phyloP scores from a whole-genome alignment of 331 rosid species.

The Arachis monticola region DNA sequence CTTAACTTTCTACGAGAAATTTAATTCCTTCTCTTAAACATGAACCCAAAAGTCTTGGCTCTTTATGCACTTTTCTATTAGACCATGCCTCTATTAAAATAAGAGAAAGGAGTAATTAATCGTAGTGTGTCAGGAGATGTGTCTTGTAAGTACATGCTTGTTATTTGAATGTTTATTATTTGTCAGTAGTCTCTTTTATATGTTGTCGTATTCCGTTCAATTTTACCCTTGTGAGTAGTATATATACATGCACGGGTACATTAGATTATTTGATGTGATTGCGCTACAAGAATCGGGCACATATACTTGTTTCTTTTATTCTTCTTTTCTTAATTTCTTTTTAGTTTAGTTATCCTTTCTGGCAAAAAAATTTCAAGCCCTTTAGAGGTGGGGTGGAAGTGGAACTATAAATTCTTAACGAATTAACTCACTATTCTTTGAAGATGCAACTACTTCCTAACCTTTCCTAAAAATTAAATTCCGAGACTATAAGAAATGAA shows the following conservation, averaged over 20 bases:
- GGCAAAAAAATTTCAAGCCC: too few species aligned
- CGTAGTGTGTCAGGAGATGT: not conserved
- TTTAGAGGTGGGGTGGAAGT: too few species aligned
- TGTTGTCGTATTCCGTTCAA: not conserved
- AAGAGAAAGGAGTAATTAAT: not conserved
- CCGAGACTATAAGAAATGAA: too few species aligned
- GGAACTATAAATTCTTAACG: too few species aligned
- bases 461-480: too few species aligned
- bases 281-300: not conserved
- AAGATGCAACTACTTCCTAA: too few species aligned
- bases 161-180: not conserved
- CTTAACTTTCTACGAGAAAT: not conserved
- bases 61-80: conserved; percentile 34
- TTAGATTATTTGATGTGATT: not conserved
- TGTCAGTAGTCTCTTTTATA: not conserved
- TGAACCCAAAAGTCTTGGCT: conserved; percentile 47
- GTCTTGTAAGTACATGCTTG: not conserved
- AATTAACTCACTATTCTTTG: too few species aligned
- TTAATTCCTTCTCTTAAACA: conserved; percentile 38
- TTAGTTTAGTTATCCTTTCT: too few species aligned
- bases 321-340: too few species aligned
- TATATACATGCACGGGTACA: not conserved
- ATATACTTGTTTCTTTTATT: not conserved
- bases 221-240: not conserved
- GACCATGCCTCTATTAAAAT: not conserved